phyloP scores from a whole-genome alignment of 108 stramenopile species.

The Tribonema minus region DNA sequence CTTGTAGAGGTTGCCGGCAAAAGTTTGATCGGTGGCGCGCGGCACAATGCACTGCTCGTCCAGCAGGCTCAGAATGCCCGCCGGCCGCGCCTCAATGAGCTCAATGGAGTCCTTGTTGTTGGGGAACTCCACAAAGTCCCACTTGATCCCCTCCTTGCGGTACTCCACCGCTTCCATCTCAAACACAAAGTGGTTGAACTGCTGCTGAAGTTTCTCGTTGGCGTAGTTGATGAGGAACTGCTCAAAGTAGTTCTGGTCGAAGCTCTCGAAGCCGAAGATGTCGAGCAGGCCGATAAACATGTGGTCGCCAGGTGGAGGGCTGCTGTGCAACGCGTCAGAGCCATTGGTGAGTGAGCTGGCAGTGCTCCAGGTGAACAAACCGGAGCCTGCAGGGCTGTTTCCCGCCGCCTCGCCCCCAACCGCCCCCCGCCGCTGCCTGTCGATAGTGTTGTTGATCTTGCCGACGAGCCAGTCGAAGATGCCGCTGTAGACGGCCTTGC shows the following conservation, averaged over 20 bases:
- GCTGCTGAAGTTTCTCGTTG: constrained; percentile 54
- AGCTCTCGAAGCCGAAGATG: constrained; percentile 49
- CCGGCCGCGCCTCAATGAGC: constrained; percentile 59
- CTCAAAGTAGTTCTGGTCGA: constrained; percentile 74
- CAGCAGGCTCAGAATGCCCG: constrained; percentile 79
- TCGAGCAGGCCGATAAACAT: constrained; percentile 47
- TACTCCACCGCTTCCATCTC: constrained; percentile 59
- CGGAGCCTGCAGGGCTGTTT: background rate
- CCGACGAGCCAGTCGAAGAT: constrained; percentile 80
- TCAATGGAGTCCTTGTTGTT: constrained; percentile 50
- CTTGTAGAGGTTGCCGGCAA: constrained; percentile 79
- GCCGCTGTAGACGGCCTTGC: constrained; percentile 80
- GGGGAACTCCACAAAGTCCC: constrained; percentile 37
- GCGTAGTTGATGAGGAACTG: constrained; percentile 67
- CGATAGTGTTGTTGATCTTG: constrained; percentile 48
- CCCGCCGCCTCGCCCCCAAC: constrained; percentile 23
- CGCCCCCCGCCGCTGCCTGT: constrained; percentile 34
- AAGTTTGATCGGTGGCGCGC: constrained; percentile 78
- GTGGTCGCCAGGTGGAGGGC: background rate
- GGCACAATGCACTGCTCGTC: constrained; percentile 92
- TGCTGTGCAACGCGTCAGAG: too few species aligned
- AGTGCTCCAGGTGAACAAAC: constrained; percentile 1
- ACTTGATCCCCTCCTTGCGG: constrained; percentile 35
- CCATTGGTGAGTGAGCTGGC: too few species aligned
- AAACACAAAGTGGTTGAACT: constrained; percentile 56